phyloP scores from a whole-genome alignment of 805 yeast species.

The Metschnikowia similis region DNA sequence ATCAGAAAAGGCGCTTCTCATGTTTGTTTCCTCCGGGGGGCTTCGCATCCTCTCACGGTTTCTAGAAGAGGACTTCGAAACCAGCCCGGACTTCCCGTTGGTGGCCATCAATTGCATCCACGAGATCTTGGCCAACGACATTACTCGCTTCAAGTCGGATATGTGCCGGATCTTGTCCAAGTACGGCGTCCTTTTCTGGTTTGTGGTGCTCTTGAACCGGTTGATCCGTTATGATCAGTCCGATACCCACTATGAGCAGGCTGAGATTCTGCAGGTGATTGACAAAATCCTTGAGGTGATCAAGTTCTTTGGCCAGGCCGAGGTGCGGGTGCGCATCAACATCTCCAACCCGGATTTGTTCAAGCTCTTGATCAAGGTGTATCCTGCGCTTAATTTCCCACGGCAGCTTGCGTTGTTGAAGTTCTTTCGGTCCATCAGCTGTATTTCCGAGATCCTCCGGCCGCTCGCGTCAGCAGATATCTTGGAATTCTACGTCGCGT shows the following conservation, averaged over 20 bases:
- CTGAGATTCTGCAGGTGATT: constrained; percentile 13
- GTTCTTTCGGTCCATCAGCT: constrained; percentile 41
- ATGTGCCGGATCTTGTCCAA: constrained; percentile 40
- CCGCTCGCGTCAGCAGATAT: constrained; percentile 36
- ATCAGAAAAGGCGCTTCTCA: constrained; percentile 34
- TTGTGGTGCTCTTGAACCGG: constrained; percentile 36
- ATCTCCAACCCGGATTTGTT: constrained; percentile 38
- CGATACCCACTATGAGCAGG: neutral
- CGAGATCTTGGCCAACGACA: constrained; percentile 30
- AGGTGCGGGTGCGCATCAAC: constrained; percentile 39
- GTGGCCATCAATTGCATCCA: constrained; percentile 36
- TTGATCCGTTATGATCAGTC: constrained; percentile 18
- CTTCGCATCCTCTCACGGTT: constrained; percentile 40
- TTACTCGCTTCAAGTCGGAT: constrained; percentile 38
- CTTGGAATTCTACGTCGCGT: constrained; percentile 39
- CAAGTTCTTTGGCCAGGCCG: constrained; percentile 44
- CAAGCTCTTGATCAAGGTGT: constrained; percentile 38
- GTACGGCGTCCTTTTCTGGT: constrained; percentile 42
- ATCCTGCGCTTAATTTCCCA: constrained; percentile 24
- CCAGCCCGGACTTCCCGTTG: constrained; percentile 34
- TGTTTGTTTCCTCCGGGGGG: constrained; percentile 46
- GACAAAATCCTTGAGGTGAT: constrained; percentile 35
- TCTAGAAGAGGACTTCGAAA: constrained; percentile 43
- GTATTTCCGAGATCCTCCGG: constrained; percentile 30
- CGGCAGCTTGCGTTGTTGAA: constrained; percentile 41